A percentile compares a stretch with the other conserved stretches of the same genome.
Conservation (phyloP, 2,329 filamentous ascomycete genomes). For the Aspergillus vadensis region DNA sequence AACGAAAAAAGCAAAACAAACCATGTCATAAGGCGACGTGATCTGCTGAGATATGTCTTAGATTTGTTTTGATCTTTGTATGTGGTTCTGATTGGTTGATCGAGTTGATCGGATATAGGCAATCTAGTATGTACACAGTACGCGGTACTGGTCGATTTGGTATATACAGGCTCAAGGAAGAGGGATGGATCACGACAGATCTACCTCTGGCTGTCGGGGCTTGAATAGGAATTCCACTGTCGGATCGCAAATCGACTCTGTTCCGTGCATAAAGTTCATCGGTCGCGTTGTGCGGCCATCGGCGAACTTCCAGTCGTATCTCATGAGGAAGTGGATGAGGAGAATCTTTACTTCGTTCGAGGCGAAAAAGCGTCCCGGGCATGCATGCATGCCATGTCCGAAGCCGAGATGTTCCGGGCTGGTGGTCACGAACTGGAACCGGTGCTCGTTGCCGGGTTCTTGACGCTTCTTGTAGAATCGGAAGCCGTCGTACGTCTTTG, state of each 20-base stretch:
- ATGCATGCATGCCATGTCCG: conserved; percentile 41
- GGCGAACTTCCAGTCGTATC: conserved; percentile 54
- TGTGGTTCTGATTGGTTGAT: neutral
- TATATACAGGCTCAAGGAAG: neutral
- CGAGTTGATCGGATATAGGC: neutral
- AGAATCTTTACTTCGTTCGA: conserved; percentile 60
- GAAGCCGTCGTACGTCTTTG: conserved; percentile 36
- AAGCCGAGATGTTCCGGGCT: conserved; percentile 36
- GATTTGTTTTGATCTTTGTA: too few species aligned
- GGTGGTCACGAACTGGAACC: conserved; percentile 34
- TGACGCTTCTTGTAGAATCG: conserved; percentile 37
- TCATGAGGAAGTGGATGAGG: conserved; percentile 52
- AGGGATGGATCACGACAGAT: conserved; percentile 16
- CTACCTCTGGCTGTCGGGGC: conserved; percentile 28
- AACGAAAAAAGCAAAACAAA: too few species aligned
- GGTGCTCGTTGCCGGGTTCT: conserved; percentile 32
- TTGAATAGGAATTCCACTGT: conserved; percentile 31
- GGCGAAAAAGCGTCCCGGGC: conserved; percentile 60
- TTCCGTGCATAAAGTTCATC: conserved; percentile 48
- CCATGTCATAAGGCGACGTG: too few species aligned
- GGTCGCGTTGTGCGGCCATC: conserved; percentile 40
- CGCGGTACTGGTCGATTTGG: neutral
- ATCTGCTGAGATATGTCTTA: too few species aligned
- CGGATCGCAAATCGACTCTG: conserved; percentile 43
- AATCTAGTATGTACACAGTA: neutral